phyloP scores from a whole-genome alignment of 768 basidiomycete genomes.

The Tephrocybe rancida region DNA sequence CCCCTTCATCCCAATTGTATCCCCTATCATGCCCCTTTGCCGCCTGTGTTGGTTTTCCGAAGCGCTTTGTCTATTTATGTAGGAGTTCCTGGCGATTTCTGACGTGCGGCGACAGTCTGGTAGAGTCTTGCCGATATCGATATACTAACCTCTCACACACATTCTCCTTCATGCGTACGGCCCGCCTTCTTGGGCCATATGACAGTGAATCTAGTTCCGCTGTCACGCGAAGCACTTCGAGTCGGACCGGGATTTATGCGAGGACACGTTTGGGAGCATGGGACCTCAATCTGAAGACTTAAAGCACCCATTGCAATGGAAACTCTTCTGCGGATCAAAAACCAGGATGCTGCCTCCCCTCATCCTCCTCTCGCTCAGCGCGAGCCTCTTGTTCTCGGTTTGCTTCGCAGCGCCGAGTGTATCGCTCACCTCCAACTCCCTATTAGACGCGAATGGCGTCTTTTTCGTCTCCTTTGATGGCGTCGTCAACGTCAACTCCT shows the following conservation, averaged over 20 bases:
- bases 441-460: slow-evolving; percentile 40
- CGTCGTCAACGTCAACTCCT: slow-evolving; percentile 49
- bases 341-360: slow-evolving; percentile 11
- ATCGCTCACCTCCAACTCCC: slow-evolving; percentile 37
- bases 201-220: slow-evolving; percentile 2
- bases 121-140: no score
- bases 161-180: neutral
- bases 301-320: neutral
- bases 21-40: no score
- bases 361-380: slow-evolving; percentile 7
- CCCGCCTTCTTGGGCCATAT: slow-evolving; percentile 8
- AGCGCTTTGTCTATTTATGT: no score
- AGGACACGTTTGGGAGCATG: neutral
- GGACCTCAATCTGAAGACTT: neutral
- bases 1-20: neutral
- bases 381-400: slow-evolving; percentile 10
- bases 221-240: slow-evolving; percentile 5
- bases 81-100: no score
- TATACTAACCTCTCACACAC: neutral
- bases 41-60: no score
- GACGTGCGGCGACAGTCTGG: no score
- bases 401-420: slow-evolving; percentile 39
- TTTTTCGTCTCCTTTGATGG: slow-evolving; percentile 50
- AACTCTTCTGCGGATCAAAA: neutral
- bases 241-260: slow-evolving; percentile 9